These are phyloP conservation scores for Trichoderma gracile DNA, from an alignment of 2,329 filamentous ascomycete genomes.

Conservation along the genomic window DNA sequence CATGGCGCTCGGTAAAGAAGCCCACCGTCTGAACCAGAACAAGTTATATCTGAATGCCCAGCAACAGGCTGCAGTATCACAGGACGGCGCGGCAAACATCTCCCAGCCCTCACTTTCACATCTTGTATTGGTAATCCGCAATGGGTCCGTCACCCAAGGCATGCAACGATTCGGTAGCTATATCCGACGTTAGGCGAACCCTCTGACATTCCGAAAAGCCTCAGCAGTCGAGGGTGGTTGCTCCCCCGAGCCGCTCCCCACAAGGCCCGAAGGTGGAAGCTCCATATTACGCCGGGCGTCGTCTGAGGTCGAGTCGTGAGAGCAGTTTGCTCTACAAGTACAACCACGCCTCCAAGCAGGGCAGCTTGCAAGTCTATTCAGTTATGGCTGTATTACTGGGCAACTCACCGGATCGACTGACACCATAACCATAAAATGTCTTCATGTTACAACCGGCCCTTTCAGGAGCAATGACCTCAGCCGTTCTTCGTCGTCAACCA, in stretches of 20 bases:
- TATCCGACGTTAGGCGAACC: constrained; percentile 18
- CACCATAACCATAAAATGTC: not conserved
- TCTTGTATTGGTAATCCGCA: constrained; percentile 7
- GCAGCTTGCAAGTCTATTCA: too few relatives aligned
- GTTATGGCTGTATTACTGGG: too few relatives aligned
- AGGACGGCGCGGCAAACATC: not conserved
- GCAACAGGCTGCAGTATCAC: not conserved
- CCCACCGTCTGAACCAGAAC: too few relatives aligned
- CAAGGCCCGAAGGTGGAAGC: constrained; percentile 2
- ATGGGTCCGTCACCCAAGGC: not conserved
- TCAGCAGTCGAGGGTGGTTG: too few relatives aligned
- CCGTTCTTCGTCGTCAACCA: not conserved
- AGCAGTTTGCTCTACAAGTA: too few relatives aligned
- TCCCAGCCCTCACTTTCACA: not conserved
- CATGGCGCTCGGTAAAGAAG: not conserved
- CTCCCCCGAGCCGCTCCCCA: not conserved
- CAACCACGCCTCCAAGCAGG: too few relatives aligned
- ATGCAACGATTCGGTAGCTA: not conserved
- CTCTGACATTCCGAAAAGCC: not conserved
- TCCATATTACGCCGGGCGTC: not conserved
- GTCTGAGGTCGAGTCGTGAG: too few relatives aligned
- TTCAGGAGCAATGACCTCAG: not conserved
- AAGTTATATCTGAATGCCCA: too few relatives aligned
- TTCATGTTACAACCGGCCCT: too few relatives aligned
- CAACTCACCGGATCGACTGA: too few relatives aligned